Evolutionary conservation across 139 green algal species (phyloP).

Genomic region (Chlorokybus atmophyticus): DNA sequence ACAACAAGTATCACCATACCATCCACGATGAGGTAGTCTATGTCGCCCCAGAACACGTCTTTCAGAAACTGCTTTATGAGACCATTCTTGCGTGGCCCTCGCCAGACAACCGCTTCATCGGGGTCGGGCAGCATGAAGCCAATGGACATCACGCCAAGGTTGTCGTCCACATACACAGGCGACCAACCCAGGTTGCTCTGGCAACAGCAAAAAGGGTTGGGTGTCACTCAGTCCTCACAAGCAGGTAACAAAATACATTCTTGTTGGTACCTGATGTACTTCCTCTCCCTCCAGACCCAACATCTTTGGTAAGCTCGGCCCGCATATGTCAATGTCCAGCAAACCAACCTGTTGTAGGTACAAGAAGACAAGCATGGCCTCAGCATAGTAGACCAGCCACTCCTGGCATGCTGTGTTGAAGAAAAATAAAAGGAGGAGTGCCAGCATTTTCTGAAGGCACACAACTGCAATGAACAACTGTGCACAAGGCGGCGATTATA

Average conservation of each 20-base stretch:
- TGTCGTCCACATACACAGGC: slow-evolving; percentile 74
- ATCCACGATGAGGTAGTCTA: slow-evolving; percentile 96
- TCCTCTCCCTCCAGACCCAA: slow-evolving; percentile 79
- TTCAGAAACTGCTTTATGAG: slow-evolving; percentile 70
- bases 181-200: slow-evolving; percentile 50
- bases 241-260: too few species aligned
- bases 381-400: too few species aligned
- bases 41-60: slow-evolving; percentile 84
- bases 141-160: slow-evolving; percentile 95
- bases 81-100: slow-evolving; percentile 83
- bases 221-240: too few species aligned
- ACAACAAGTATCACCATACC: background rate
- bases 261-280: slow-evolving; percentile 86
- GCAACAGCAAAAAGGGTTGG: too few species aligned
- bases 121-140: slow-evolving; percentile 90
- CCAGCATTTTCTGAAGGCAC: too few species aligned
- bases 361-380: background rate
- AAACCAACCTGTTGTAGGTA: slow-evolving; percentile 63
- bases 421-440: too few species aligned
- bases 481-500: too few species aligned
- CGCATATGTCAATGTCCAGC: slow-evolving; percentile 97
- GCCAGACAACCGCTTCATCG: slow-evolving; percentile 94
- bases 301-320: slow-evolving; percentile 85
- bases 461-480: too few species aligned
- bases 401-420: too few species aligned